Base-by-base conservation (phyloP, 2,329 filamentous ascomycete genomes). In the Plenodomus lindquistii region DNA sequence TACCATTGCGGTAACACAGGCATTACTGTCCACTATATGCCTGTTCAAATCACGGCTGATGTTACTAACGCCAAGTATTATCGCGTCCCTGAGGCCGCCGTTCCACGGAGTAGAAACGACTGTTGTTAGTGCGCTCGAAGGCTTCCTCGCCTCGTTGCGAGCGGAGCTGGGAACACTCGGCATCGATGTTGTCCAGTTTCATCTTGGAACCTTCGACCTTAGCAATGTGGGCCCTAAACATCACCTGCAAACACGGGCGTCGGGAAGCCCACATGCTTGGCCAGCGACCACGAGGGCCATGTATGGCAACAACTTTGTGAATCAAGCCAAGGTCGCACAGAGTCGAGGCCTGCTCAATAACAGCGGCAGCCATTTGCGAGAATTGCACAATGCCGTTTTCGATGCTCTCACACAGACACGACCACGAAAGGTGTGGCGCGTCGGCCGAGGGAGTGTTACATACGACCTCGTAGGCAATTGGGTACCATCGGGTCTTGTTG, bases 141-240 rank as follows among this genome's bases (percentile, higher is more conserved):
- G 90, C 20, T 96, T 96, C 69, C 88, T 89, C 21, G 83, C 88
- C 42, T 89, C 91, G 0, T 80, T 97, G 10, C 82, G 88, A 13
- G 85, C 85, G 45, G 94, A 97, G 76, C 81, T 97, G 35, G 80
- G 82, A 3, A 85, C 89, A 3, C 79, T 94, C 29, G 82, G 81
- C 43, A 87, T 97, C 44, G 83, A 87, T 34, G 88, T 97, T 17
- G 88, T 88, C 1, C 91, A 97, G 67, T 81, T 99, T 69, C 91
- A 93, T 73, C 85, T 97, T 1, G 94, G 94, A 49, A 92, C 90
- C 18, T 91, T 99, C 69, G 93, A 97, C 73, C 85, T 93, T 62
- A 84, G 85, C 6, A 80, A 85, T 54, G 85, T 86, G 16, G 75
- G 74, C 2, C 70, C 67, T 15, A 74, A 73, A 67, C 76, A 65